Evolutionary conservation across 805 yeast species (phyloP).

Genomic region (Maudiozyma turicensis): DNA sequence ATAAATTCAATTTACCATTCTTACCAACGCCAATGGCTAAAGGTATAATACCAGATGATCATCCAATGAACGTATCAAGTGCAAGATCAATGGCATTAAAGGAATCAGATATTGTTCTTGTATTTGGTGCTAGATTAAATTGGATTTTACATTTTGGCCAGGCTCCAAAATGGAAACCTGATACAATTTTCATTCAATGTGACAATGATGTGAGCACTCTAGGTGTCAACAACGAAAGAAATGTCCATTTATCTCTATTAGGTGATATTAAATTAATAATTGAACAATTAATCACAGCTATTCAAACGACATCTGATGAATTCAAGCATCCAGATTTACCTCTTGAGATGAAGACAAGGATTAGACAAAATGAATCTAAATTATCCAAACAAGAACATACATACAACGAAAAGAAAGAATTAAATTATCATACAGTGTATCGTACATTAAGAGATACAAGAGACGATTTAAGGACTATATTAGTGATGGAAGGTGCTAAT

Average conservation of each 20-base stretch:
- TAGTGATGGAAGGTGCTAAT: constrained; percentile 65
- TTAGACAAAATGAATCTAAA: constrained; percentile 11
- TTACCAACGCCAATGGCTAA: constrained; percentile 76
- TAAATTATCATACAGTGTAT: constrained; percentile 49
- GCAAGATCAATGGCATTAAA: constrained; percentile 54
- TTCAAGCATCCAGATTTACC: constrained; percentile 10
- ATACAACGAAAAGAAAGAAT: constrained; percentile 8
- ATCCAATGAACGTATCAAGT: constrained; percentile 43
- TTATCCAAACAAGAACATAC: constrained; percentile 18
- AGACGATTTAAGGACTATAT: constrained; percentile 29
- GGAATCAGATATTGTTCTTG: constrained; percentile 47
- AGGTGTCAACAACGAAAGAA: constrained; percentile 34
- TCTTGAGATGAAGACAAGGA: constrained; percentile 6
- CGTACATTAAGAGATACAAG: constrained; percentile 37
- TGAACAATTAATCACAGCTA: constrained; percentile 25
- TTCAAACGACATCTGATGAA: constrained; percentile 7
- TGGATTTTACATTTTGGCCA: constrained; percentile 68
- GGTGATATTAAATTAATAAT: constrained; percentile 45
- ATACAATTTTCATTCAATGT: constrained; percentile 46
- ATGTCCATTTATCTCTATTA: constrained; percentile 35
- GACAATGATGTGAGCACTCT: constrained; percentile 46
- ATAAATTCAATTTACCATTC: constrained; percentile 40
- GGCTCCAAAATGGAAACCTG: constrained; percentile 38
- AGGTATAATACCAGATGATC: constrained; percentile 50
- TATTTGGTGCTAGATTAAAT: constrained; percentile 59